phyloP scores from a whole-genome alignment of 1,284 basidiomycete genomes.

The Marasmius tenuissimus region DNA sequence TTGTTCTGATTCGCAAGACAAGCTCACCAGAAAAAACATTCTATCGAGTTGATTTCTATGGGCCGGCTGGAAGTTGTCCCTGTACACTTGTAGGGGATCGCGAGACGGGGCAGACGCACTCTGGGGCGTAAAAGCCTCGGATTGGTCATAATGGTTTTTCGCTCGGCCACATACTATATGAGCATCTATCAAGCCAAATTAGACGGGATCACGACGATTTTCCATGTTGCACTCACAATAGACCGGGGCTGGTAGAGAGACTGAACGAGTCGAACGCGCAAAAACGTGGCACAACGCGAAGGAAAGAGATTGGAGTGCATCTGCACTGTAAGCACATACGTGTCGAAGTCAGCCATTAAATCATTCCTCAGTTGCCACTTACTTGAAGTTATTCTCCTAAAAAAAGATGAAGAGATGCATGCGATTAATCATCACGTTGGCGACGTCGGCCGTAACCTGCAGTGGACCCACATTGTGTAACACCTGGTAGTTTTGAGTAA shows the following conservation, averaged over 20 bases:
- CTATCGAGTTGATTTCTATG: neutral
- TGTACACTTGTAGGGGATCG: conserved; percentile 7
- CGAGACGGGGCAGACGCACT: neutral
- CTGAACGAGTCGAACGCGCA: neutral
- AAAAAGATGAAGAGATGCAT: neutral
- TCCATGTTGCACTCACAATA: neutral
- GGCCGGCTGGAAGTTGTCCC: conserved; percentile 5
- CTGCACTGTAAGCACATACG: neutral
- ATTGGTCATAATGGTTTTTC: conserved; percentile 50
- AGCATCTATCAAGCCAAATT: conserved; percentile 35
- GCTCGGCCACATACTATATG: conserved; percentile 51
- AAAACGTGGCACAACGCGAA: neutral
- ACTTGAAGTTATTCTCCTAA: neutral
- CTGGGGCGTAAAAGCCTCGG: neutral
- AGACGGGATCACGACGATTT: neutral
- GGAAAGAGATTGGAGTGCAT: neutral
- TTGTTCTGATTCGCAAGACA: neutral
- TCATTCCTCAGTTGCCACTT: neutral
- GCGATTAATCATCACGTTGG: neutral
- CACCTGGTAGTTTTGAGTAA: neutral
- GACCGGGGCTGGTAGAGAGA: neutral
- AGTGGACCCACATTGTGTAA: neutral
- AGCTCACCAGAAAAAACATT: conserved; percentile 14
- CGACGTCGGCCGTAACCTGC: neutral
- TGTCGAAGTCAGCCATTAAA: neutral